Conservation (phyloP, 495 filamentous ascomycete species). For the Aspergillus haitiensis region DNA sequence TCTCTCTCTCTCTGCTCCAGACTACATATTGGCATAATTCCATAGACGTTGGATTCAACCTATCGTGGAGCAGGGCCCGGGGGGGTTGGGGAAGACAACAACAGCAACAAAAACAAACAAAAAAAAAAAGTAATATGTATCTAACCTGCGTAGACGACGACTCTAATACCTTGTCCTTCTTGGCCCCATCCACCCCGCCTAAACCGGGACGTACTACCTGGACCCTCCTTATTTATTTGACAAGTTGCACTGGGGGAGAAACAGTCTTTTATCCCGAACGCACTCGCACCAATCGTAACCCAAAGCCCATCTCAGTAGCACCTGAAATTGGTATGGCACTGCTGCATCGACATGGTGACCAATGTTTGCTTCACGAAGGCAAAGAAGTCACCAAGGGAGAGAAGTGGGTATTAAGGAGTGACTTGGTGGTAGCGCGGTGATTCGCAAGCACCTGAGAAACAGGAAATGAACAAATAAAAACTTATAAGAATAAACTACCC, state of each 20-base stretch:
- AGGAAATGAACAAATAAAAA: not conserved
- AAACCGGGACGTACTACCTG: constrained; percentile 76
- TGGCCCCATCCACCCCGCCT: constrained; percentile 38
- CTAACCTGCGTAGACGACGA: constrained; percentile 65
- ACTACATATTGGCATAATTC: not conserved
- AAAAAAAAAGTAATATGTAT: constrained; percentile 2
- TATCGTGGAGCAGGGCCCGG: too few relatives aligned
- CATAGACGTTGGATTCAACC: too few relatives aligned
- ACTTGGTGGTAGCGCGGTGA: constrained; percentile 71
- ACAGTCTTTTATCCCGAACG: constrained; percentile 87
- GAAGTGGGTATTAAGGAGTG: constrained; percentile 91
- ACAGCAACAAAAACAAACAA: not conserved
- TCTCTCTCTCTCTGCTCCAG: not conserved
- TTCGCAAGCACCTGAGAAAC: not conserved
- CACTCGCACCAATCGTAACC: constrained; percentile 50
- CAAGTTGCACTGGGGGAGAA: constrained; percentile 77
- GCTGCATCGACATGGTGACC: constrained; percentile 84
- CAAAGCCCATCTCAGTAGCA: constrained; percentile 63
- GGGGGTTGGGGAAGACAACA: too few relatives aligned
- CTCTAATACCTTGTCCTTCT: constrained; percentile 64
- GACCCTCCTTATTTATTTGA: constrained; percentile 89
- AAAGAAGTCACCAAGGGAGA: constrained; percentile 75
- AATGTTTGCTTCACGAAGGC: constrained; percentile 90
- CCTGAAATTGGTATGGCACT: constrained; percentile 81
- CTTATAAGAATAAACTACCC: constrained; percentile 3